phyloP scores from a whole-genome alignment of 208 protist genomes.

The Leishmania gerbilli region DNA sequence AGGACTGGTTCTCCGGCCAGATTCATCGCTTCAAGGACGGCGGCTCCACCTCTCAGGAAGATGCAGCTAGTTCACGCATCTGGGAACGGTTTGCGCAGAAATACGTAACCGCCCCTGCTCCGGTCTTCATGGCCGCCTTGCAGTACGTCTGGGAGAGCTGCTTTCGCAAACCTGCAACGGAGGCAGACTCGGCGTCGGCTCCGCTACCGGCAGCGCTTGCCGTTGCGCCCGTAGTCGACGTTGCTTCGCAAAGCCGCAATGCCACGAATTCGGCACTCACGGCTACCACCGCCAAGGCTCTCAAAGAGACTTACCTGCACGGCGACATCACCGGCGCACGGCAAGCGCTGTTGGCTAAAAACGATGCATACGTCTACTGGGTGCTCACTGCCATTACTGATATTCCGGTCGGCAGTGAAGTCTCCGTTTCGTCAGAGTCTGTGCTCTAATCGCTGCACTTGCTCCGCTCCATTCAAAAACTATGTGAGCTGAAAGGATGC shows the following conservation, averaged over 20 bases:
- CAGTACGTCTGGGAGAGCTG: slow-evolving; percentile 24
- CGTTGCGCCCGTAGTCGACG: slow-evolving; percentile 22
- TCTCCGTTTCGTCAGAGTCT: slow-evolving; percentile 13
- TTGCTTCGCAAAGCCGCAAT: slow-evolving; percentile 1
- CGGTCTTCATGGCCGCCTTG: slow-evolving; percentile 27
- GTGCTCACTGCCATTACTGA: slow-evolving; percentile 11
- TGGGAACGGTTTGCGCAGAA: slow-evolving; percentile 18
- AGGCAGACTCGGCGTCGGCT: background rate
- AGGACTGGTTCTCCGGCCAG: slow-evolving; percentile 28
- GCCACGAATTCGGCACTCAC: slow-evolving; percentile 4
- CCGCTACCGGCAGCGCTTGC: slow-evolving; percentile 1
- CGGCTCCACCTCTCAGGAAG: background rate
- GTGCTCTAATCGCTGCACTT: background rate
- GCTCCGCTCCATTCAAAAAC: too few species aligned
- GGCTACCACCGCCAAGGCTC: slow-evolving; percentile 18
- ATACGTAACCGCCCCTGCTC: slow-evolving; percentile 32
- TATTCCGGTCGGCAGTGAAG: slow-evolving; percentile 1
- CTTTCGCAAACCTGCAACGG: slow-evolving; percentile 20
- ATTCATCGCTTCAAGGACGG: slow-evolving; percentile 5
- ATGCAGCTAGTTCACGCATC: slow-evolving; percentile 3
- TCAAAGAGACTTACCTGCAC: slow-evolving; percentile 18
- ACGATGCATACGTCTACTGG: slow-evolving; percentile 28
- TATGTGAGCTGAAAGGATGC: background rate
- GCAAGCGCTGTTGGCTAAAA: slow-evolving; percentile 24
- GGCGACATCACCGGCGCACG: slow-evolving; percentile 28